phyloP scores from a whole-genome alignment of 352 stramenopile genomes.

The Globisporangium cystogenes region DNA sequence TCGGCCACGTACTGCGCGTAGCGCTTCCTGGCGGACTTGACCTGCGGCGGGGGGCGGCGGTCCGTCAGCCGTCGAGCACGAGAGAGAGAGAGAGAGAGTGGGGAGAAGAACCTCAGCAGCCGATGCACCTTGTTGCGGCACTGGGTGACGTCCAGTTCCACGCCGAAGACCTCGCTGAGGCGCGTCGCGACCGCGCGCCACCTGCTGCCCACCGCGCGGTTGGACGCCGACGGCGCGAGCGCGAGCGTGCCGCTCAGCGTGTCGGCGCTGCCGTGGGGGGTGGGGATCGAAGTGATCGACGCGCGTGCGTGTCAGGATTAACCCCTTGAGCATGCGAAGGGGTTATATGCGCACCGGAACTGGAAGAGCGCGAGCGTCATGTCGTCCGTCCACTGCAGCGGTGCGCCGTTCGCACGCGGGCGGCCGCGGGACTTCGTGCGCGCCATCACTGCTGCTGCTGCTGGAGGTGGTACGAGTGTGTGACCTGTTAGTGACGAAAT shows the following conservation, averaged over 20 bases:
- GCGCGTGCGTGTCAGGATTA: too few relatives aligned
- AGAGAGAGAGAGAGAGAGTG: too few relatives aligned
- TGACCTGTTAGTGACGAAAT: too few relatives aligned
- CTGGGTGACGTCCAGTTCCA: neutral
- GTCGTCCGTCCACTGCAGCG: constrained; percentile 2
- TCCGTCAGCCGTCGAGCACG: too few relatives aligned
- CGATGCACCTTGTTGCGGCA: constrained; percentile 6
- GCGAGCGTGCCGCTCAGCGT: neutral
- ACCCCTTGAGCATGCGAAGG: neutral
- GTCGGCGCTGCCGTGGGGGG: neutral
- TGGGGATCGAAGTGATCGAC: too few relatives aligned
- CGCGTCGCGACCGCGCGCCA: neutral
- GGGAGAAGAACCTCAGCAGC: too few relatives aligned
- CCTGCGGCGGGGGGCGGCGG: too few relatives aligned
- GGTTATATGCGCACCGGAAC: constrained; percentile 1
- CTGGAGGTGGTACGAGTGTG: too few relatives aligned
- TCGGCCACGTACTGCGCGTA: neutral
- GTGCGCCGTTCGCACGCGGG: neutral
- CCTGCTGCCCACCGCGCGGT: neutral
- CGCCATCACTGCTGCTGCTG: too few relatives aligned
- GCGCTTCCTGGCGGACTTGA: neutral
- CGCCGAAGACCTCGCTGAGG: neutral
- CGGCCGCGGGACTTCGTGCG: neutral
- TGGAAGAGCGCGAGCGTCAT: constrained; percentile 4
- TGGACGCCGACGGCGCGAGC: too few relatives aligned